Base-by-base conservation (phyloP, 1,284 basidiomycete genomes). In the Rugosomyces carneus region DNA sequence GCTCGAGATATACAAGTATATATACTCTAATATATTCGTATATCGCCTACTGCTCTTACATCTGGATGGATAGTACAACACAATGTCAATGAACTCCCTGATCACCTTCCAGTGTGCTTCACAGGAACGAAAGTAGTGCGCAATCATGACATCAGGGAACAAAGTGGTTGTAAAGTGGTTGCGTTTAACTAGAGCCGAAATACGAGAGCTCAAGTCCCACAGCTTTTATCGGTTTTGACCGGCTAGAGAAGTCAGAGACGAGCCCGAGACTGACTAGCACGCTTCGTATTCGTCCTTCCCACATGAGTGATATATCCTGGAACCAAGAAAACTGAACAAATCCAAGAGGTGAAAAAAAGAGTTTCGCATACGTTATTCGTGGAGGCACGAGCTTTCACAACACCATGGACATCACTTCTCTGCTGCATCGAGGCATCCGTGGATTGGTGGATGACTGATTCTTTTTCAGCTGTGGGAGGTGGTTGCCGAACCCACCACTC, bases 181-280 rank as follows among this genome's bases (percentile, higher is more conserved):
- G 11, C 18, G 1, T 36, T 66, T 69, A 81, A 53, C 71, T 81
- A 13, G 85, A 84, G 61, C 85, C 88, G 62, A 93, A 96, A 63
- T 96, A 97, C 40, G 93, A 89, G 40, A 97, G 72, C 62, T 96
- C 92, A 6, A 97, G 66, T 1, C 93, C 93, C 29, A 97, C 79
- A 27, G 88, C 84, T 59, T 83, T 83, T 50, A 97, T 89, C 1
- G 92, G 90, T 61, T 84, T 87, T 44, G 82, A 75, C 29, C 86
- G 73, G 59, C 81, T 84, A n/a, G 88, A 79, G 8, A 98, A 73
- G 60, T 97, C 90, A 3, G 91, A 90, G 11, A 91, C 79, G 11
- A 96, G 80, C 2, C 94, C 94, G 23, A 95, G 66, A 49, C 90
- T 89, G 53, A 98, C 82, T 13, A 98, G 73, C 67, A 93, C 86